These are phyloP conservation scores for Asterella californica DNA, from an alignment of 225 moss, liverwort and hornwort genomes.

Conservation along the genomic window DNA sequence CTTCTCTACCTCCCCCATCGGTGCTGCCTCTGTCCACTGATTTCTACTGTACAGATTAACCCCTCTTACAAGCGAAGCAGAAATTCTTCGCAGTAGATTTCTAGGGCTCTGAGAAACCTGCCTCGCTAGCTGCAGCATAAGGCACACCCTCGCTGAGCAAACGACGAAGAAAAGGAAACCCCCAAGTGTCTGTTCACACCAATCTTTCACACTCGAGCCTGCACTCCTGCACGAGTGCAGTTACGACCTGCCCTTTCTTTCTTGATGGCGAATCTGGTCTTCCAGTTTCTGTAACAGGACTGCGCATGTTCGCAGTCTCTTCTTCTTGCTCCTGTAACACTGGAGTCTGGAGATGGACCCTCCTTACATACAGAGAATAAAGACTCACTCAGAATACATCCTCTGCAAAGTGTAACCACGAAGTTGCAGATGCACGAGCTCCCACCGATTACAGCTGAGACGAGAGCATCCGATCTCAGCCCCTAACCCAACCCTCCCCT, in stretches of 20 bases:
- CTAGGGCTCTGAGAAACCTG: slow-evolving; percentile 14
- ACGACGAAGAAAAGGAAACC: too few relatives aligned
- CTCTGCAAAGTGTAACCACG: neutral
- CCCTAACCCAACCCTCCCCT: neutral
- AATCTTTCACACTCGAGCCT: neutral
- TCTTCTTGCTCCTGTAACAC: too few relatives aligned
- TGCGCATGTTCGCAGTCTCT: too few relatives aligned
- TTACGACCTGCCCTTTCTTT: neutral
- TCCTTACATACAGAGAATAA: neutral
- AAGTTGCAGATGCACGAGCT: neutral
- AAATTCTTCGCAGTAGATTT: slow-evolving; percentile 19
- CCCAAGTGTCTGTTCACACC: neutral
- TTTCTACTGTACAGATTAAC: slow-evolving; percentile 1
- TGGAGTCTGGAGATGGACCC: too few relatives aligned
- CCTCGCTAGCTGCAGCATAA: slow-evolving; percentile 24
- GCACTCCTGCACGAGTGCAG: neutral
- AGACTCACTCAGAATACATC: neutral
- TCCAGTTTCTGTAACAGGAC: neutral
- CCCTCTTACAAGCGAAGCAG: slow-evolving; percentile 5
- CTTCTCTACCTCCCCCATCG: slow-evolving; percentile 55
- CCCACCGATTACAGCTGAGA: neutral
- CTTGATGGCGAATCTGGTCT: neutral
- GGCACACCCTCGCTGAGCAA: neutral
- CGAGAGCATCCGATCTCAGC: neutral
- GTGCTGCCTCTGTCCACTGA: neutral